Evolutionary conservation across 768 basidiomycete species (phyloP), one percentile per base, ranked within the genome.

Genomic region (Arthromyces matolae): DNA sequence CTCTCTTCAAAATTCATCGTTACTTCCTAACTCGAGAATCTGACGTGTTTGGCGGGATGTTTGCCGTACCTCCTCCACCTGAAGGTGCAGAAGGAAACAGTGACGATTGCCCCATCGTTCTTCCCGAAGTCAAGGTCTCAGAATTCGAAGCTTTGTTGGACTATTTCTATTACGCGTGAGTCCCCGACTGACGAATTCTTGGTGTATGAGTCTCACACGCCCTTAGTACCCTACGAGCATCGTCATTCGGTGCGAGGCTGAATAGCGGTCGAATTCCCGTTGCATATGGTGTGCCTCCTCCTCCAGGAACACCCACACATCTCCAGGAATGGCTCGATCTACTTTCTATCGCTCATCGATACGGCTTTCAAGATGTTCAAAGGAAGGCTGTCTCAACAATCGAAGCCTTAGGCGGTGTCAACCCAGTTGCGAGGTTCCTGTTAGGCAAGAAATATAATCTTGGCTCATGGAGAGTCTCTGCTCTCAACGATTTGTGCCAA

Each of bases 361-460:
- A 65, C 41, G 55, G 63, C 25, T 70, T 73, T 51, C 64, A 69
- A 43, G 49, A 56, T 10, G 59, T 72, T 7, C 68, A 71, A 13
- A 42, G 61, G 12, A 56, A 59, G 43, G 70, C 72, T 1, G 66
- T 76, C 49, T 20, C 44, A 4, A 59, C 60, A 16, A 60, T 73
- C 38, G 55, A 61, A 3, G 18, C 39, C 1, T 34, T 23, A 53
- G 43, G 22, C 47, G 22, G 9, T 7, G 42, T 66, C 5, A 61
- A 67, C 40, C 65, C 69, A 12, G 60, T 69, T 31, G 60, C 67
- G 24, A 60, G 60, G 40, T 60, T 76, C 22, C 57, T 57, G 22
- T 64, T 77, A n/a, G 73, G 73, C 6, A 57, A 59, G 27, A 65
- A 68, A 51, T 66, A 69, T 47, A 60, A 66, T 40, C 62, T 76